Conservation (phyloP, 225 moss, liverwort and hornwort species). For the Neckera pumila region DNA sequence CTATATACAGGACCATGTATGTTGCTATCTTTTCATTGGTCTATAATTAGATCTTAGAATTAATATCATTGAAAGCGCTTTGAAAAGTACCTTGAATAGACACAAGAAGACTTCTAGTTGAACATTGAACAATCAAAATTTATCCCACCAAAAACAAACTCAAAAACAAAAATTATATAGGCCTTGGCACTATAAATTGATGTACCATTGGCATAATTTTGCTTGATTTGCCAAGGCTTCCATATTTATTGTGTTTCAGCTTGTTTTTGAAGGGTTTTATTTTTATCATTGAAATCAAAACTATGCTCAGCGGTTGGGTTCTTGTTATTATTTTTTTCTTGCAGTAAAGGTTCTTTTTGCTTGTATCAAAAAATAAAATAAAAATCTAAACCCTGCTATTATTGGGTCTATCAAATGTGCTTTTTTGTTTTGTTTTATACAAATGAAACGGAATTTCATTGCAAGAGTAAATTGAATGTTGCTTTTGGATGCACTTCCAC, state of each 20-base stretch:
- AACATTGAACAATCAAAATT: background rate
- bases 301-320: too few relatives aligned
- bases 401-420: too few relatives aligned
- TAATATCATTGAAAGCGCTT: background rate
- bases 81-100: background rate
- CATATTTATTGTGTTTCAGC: too few relatives aligned
- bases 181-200: fast-evolving
- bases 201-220: background rate
- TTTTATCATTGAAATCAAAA: background rate
- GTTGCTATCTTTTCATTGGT: background rate
- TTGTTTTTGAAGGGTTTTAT: background rate
- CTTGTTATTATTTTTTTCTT: too few relatives aligned
- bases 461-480: too few relatives aligned
- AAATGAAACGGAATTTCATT: too few relatives aligned
- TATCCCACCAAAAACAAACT: fast-evolving
- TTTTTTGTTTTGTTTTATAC: too few relatives aligned
- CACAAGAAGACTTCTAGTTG: background rate
- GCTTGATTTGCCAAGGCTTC: background rate
- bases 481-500: background rate
- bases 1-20: fast-evolving
- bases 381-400: too few relatives aligned
- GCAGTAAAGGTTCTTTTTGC: too few relatives aligned
- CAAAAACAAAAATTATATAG: background rate
- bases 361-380: too few relatives aligned
- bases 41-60: background rate